Conservation (phyloP, 768 basidiomycete genomes). For the Termitomyces sp. region DNA sequence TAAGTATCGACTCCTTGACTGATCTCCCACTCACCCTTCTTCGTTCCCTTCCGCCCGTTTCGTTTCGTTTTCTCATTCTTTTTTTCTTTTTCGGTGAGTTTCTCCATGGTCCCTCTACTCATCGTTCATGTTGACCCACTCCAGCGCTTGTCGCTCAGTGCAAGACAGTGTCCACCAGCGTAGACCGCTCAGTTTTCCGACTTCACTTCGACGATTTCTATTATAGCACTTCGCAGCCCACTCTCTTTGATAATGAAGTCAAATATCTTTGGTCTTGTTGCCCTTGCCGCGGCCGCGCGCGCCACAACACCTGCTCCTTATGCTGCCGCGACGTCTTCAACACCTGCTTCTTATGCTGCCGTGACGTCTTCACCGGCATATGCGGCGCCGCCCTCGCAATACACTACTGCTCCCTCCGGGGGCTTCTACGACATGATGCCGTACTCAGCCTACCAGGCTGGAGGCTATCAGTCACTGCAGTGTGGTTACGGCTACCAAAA, state of each 20-base stretch:
- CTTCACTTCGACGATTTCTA: slow-evolving; percentile 33
- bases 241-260: slow-evolving; percentile 64
- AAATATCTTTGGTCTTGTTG: slow-evolving; percentile 57
- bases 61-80: slow-evolving; percentile 38
- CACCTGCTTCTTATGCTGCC: slow-evolving; percentile 14
- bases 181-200: slow-evolving; percentile 62
- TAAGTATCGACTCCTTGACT: slow-evolving; percentile 17
- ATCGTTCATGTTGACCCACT: not conserved
- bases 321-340: slow-evolving; percentile 22
- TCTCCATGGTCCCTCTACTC: not conserved
- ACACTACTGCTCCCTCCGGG: slow-evolving; percentile 32
- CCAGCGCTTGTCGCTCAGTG: slow-evolving; percentile 53
- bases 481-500: slow-evolving; percentile 74
- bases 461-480: slow-evolving; percentile 63
- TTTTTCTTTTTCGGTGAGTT: slow-evolving; percentile 41
- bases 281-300: slow-evolving; percentile 54
- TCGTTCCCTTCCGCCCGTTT: slow-evolving; percentile 46
- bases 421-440: slow-evolving; percentile 52
- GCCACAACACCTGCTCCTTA: slow-evolving; percentile 35
- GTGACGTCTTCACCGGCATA: slow-evolving; percentile 25
- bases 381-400: slow-evolving; percentile 31
- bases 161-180: slow-evolving; percentile 70
- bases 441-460: slow-evolving; percentile 57
- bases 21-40: slow-evolving; percentile 27
- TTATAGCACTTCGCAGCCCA: slow-evolving; percentile 40